Evolutionary conservation across 2,329 filamentous ascomycete genomes (phyloP).

Genomic region (Parafenestella ontariensis): DNA sequence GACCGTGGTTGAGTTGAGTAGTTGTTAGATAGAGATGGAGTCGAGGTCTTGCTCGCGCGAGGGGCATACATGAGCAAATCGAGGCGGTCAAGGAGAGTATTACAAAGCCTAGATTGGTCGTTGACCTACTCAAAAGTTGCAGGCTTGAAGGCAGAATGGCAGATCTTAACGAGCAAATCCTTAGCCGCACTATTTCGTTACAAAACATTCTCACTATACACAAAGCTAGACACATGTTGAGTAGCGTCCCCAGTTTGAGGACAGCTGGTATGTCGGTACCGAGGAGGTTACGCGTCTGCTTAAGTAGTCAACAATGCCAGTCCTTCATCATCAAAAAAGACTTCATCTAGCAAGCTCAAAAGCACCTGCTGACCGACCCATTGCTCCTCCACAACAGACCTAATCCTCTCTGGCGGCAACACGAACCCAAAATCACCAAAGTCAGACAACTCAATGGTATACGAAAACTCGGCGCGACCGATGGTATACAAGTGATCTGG

Average conservation of each 20-base stretch:
- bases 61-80: no score
- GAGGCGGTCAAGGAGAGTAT: no score
- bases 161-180: no score
- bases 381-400: slow-evolving; percentile 54
- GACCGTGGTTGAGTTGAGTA: no score
- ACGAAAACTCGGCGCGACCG: slow-evolving; percentile 51
- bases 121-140: no score
- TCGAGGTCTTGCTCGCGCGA: no score
- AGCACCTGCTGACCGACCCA: slow-evolving; percentile 49
- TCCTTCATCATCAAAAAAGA: slow-evolving; percentile 37
- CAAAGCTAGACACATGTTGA: background rate
- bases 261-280: background rate
- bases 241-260: background rate
- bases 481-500: slow-evolving; percentile 53
- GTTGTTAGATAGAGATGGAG: no score
- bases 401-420: slow-evolving; percentile 57
- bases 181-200: background rate
- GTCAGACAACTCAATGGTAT: slow-evolving; percentile 58
- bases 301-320: slow-evolving; percentile 17
- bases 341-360: slow-evolving; percentile 33
- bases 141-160: no score
- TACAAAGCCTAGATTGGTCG: no score
- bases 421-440: slow-evolving; percentile 58
- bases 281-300: background rate
- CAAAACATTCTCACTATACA: background rate